phyloP scores from a whole-genome alignment of 2,329 filamentous ascomycete species.

The Dothiorella sarmentorum region DNA sequence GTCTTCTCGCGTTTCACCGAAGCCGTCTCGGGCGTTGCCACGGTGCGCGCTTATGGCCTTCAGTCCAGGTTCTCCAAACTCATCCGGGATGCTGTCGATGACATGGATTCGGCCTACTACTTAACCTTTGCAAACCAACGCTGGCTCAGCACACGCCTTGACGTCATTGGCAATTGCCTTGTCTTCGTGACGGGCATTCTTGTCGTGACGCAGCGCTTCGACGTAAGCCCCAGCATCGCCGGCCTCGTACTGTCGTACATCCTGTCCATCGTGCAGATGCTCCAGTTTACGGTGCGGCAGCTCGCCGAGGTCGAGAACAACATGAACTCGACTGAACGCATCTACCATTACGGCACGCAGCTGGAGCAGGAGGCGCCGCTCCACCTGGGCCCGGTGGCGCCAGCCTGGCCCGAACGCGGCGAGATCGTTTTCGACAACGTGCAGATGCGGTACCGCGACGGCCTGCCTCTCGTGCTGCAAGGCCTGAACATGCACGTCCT shows the following conservation, averaged over 20 bases:
- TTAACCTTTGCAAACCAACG: constrained; percentile 93
- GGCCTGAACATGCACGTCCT: constrained; percentile 62
- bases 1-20: constrained; percentile 93
- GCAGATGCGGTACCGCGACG: constrained; percentile 51
- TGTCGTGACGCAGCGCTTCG: constrained; percentile 87
- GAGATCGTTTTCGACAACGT: constrained; percentile 56
- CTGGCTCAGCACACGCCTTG: constrained; percentile 83
- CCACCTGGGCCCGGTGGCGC: constrained; percentile 66
- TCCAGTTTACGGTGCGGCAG: constrained; percentile 92
- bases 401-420: constrained; percentile 80
- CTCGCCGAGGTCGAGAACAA: constrained; percentile 95
- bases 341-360: constrained; percentile 83
- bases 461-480: constrained; percentile 48
- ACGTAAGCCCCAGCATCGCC: constrained; percentile 76
- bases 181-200: constrained; percentile 87
- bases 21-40: constrained; percentile 76
- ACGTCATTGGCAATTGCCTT: constrained; percentile 76
- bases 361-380: constrained; percentile 87
- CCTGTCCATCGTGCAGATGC: constrained; percentile 87
- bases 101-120: constrained; percentile 93
- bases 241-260: constrained; percentile 93
- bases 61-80: constrained; percentile 69
- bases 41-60: constrained; percentile 85
- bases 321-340: constrained; percentile 93
- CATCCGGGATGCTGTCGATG: constrained; percentile 71